These are phyloP conservation scores for Aspergillus jensenii DNA, from an alignment of 2,329 filamentous ascomycete genomes.

Conservation along the genomic window DNA sequence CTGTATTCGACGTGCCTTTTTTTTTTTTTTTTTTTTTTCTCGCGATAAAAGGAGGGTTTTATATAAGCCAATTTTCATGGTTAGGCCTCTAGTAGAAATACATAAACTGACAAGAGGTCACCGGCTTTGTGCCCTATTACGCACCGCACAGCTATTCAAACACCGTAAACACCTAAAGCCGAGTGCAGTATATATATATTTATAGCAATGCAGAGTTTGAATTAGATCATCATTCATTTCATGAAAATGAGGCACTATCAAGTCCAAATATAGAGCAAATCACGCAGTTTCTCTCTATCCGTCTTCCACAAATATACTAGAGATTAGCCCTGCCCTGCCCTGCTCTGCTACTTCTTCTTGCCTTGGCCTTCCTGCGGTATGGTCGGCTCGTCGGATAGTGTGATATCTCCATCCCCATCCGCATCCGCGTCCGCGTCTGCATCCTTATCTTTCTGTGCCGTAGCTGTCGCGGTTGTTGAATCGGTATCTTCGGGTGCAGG, in stretches of 20 bases:
- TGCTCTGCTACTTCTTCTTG: neutral
- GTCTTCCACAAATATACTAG: neutral
- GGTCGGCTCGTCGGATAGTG: constrained; percentile 31
- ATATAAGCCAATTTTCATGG: too few relatives aligned
- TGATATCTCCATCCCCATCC: constrained; percentile 38
- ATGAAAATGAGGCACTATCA: constrained; percentile 1
- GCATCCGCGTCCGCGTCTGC: constrained; percentile 22
- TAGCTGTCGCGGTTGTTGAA: neutral
- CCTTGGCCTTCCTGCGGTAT: constrained; percentile 5
- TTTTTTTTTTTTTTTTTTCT: too few relatives aligned
- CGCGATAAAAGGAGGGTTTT: too few relatives aligned
- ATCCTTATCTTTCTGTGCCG: constrained; percentile 3
- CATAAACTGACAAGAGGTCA: too few relatives aligned
- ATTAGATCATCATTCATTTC: constrained; percentile 19
- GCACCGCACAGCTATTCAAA: too few relatives aligned
- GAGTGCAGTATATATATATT: neutral
- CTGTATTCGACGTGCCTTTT: too few relatives aligned
- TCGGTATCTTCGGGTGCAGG: constrained; percentile 10
- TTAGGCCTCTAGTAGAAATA: too few relatives aligned
- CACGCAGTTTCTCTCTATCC: neutral
- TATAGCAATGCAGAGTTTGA: constrained; percentile 7
- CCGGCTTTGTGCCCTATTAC: too few relatives aligned
- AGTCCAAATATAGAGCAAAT: constrained; percentile 3
- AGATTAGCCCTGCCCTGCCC: neutral
- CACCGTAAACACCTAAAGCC: too few relatives aligned